Conservation (phyloP, 1,284 basidiomycete genomes). For the Phlebopus sp. region DNA sequence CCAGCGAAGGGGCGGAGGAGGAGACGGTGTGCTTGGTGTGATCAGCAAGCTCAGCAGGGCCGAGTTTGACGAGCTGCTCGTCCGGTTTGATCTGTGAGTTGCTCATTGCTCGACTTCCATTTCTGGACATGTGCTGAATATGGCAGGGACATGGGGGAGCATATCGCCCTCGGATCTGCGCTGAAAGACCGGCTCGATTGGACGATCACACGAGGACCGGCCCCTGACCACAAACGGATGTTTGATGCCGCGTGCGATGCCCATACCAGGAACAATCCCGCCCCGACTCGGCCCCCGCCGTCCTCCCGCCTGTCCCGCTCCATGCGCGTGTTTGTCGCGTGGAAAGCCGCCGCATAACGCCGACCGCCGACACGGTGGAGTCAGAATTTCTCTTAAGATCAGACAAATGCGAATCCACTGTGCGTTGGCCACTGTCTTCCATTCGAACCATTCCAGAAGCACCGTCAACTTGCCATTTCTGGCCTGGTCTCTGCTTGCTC, state of each 20-base stretch:
- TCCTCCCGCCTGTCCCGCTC: constrained; percentile 47
- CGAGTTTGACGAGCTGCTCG: constrained; percentile 56
- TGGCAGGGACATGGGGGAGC: constrained; percentile 61
- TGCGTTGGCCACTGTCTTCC: no score
- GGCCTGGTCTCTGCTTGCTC: no score
- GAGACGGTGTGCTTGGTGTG: constrained; percentile 29
- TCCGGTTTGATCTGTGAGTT: constrained; percentile 58
- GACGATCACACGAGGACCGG: constrained; percentile 35
- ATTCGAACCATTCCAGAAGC: not conserved
- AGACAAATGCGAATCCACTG: not conserved
- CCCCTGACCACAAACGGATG: constrained; percentile 47
- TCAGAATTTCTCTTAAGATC: no score
- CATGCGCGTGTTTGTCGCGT: constrained; percentile 55
- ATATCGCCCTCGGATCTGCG: constrained; percentile 44
- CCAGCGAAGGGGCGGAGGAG: constrained; percentile 33
- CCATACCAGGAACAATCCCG: constrained; percentile 33
- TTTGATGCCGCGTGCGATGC: constrained; percentile 54
- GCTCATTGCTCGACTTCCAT: constrained; percentile 1
- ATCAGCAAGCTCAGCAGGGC: constrained; percentile 50
- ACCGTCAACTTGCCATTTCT: no score
- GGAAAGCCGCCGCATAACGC: constrained; percentile 39
- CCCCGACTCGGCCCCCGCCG: constrained; percentile 4
- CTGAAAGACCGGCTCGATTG: constrained; percentile 50
- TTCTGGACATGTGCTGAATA: not conserved
- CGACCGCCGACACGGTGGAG: no score